A percentile compares a stretch with the other conserved stretches of the same genome.
Conservation (phyloP, 2,329 filamentous ascomycete species). For the Boeremia exigua region DNA sequence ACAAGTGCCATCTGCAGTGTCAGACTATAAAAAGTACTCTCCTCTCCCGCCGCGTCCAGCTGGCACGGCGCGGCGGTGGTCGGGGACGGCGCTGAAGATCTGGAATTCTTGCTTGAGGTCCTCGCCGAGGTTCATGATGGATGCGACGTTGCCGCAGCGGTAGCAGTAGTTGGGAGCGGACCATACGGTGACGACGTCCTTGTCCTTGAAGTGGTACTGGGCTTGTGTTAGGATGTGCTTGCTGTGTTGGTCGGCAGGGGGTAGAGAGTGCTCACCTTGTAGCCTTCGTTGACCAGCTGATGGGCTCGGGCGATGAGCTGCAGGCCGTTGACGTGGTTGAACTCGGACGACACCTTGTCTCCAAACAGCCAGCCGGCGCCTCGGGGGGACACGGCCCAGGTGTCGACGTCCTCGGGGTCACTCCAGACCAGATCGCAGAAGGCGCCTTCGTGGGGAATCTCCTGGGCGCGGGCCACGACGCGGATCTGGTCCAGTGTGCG, state of each 20-base stretch:
- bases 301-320: conserved; percentile 75
- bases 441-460: conserved; percentile 96
- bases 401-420: conserved; percentile 73
- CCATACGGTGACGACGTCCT: conserved; percentile 97
- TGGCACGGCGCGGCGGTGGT: conserved; percentile 80
- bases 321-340: conserved; percentile 77
- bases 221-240: not conserved
- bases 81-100: conserved; percentile 88
- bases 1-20: conserved; percentile 14
- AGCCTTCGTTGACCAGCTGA: conserved; percentile 78
- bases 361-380: conserved; percentile 73
- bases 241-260: not conserved
- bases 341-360: conserved; percentile 76
- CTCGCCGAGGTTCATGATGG: conserved; percentile 90
- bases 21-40: conserved; percentile 58
- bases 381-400: conserved; percentile 72
- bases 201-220: conserved; percentile 90
- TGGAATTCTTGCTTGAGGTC: conserved; percentile 92
- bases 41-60: conserved; percentile 61
- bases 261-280: conserved; percentile 59
- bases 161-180: conserved; percentile 75
- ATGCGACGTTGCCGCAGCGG: conserved; percentile 70
- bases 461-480: conserved; percentile 75
- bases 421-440: conserved; percentile 99
- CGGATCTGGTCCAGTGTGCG: conserved; percentile 89